Conservation (phyloP, 2,329 filamentous ascomycete species). For the Verruconis gallopava region DNA sequence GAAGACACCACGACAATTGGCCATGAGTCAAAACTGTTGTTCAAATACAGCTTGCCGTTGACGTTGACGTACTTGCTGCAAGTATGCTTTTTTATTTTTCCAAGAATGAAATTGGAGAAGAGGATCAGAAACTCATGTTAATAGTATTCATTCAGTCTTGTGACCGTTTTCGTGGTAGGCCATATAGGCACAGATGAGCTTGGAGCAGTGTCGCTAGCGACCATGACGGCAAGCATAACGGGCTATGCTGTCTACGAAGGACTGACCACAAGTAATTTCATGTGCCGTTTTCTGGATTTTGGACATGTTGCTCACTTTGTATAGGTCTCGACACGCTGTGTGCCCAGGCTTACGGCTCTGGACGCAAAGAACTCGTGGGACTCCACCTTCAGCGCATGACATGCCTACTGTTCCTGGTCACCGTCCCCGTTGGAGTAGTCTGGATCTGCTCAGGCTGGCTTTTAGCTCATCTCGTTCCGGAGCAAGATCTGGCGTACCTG, state of each 20-base stretch:
- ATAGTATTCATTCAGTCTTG: constrained; percentile 38
- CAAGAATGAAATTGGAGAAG: no score
- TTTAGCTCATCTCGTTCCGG: constrained; percentile 33
- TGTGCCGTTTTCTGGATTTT: background rate
- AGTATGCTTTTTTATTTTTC: background rate
- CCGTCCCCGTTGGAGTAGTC: constrained; percentile 35
- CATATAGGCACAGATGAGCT: constrained; percentile 40
- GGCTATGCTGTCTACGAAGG: constrained; percentile 40
- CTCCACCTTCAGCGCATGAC: constrained; percentile 42
- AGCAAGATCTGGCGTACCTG: constrained; percentile 34
- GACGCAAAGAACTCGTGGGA: constrained; percentile 35
- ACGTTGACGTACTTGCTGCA: constrained; percentile 40
- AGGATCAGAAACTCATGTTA: background rate
- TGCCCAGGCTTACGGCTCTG: constrained; percentile 39
- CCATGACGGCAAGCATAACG: constrained; percentile 42
- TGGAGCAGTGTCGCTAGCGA: constrained; percentile 38
- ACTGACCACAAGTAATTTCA: constrained; percentile 31
- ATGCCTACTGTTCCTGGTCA: constrained; percentile 34
- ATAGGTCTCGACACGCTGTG: constrained; percentile 36
- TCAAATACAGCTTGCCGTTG: constrained; percentile 35
- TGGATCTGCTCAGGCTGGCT: constrained; percentile 39
- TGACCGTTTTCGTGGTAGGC: constrained; percentile 40
- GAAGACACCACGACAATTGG: constrained; percentile 1
- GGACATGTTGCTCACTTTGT: background rate
- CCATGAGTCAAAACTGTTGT: constrained; percentile 22